phyloP scores from a whole-genome alignment of 2,329 filamentous ascomycete genomes.

The Fusarium sp. region DNA sequence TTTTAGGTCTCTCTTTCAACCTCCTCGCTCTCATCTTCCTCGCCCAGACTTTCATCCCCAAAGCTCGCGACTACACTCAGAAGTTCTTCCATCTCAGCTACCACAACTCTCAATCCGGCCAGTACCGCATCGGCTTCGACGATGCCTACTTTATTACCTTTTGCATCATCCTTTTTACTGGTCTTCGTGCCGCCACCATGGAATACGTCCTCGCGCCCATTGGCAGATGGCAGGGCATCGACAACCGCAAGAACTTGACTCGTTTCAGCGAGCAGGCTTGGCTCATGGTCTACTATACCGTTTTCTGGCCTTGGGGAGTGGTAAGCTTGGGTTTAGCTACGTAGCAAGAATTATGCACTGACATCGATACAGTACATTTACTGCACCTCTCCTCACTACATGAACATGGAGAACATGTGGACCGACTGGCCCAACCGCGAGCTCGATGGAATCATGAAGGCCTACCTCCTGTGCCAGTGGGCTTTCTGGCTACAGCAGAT shows the following conservation, averaged over 20 bases:
- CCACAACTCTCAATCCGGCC: conserved; percentile 74
- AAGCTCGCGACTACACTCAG: conserved; percentile 79
- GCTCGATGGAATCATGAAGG: conserved; percentile 80
- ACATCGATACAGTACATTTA: conserved; percentile 77
- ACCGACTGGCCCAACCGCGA: conserved; percentile 84
- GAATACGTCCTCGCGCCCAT: conserved; percentile 87
- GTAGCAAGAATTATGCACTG: not conserved
- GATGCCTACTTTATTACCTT: conserved; percentile 85
- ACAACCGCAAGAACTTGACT: conserved; percentile 79
- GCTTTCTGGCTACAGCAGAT: conserved; percentile 96
- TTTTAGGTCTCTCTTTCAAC: conserved; percentile 81
- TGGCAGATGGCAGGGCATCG: conserved; percentile 77
- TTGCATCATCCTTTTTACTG: conserved; percentile 87
- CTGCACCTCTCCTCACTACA: conserved; percentile 80
- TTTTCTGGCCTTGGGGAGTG: conserved; percentile 87
- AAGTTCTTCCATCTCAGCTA: conserved; percentile 93
- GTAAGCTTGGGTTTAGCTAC: conserved; percentile 62
- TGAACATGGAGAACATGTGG: conserved; percentile 84
- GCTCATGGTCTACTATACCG: conserved; percentile 84
- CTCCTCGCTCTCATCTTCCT: conserved; percentile 85
- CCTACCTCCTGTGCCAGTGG: conserved; percentile 90
- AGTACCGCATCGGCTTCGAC: conserved; percentile 82
- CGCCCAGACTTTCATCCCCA: conserved; percentile 84
- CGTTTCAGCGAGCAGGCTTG: conserved; percentile 96
- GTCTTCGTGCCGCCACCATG: conserved; percentile 84